These are phyloP conservation scores for Penicillium malachiteum DNA, from an alignment of 495 filamentous ascomycete genomes.

Conservation along the genomic window DNA sequence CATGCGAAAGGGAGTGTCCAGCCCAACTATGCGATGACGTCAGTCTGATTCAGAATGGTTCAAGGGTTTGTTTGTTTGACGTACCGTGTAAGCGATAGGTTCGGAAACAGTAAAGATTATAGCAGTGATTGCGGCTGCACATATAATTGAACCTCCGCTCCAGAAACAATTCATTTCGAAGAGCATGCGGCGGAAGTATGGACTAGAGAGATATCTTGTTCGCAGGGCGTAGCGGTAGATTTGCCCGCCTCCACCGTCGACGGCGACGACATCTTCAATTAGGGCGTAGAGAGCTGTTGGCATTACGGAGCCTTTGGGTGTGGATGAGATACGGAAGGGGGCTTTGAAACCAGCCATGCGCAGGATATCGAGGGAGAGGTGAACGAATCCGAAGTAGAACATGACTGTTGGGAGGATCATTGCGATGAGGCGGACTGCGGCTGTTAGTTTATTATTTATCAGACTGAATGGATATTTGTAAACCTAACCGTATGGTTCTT, in stretches of 20 bases:
- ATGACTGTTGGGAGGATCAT: conserved; percentile 60
- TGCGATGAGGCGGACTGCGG: conserved; percentile 55
- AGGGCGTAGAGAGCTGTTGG: conserved; percentile 71
- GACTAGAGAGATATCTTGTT: conserved; percentile 67
- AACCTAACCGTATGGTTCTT: conserved; percentile 36
- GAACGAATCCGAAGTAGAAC: conserved; percentile 57
- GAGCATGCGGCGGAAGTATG: conserved; percentile 69
- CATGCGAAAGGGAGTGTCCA: conserved; percentile 73
- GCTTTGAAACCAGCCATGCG: conserved; percentile 46
- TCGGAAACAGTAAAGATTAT: conserved; percentile 62
- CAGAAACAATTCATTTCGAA: conserved; percentile 75
- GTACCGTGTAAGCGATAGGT: conserved; percentile 69
- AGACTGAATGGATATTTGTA: conserved; percentile 7
- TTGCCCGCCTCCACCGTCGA: conserved; percentile 71
- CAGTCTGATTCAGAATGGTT: conserved; percentile 5
- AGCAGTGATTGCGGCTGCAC: conserved; percentile 56
- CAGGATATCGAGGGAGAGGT: conserved; percentile 51
- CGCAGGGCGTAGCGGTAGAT: conserved; percentile 64
- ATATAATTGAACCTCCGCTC: conserved; percentile 58
- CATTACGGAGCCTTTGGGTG: conserved; percentile 64
- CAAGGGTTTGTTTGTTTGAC: conserved; percentile 19
- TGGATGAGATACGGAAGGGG: conserved; percentile 71
- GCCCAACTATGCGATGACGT: conserved; percentile 38
- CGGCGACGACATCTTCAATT: conserved; percentile 78
- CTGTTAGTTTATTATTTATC: conserved; percentile 20